phyloP scores from a whole-genome alignment of 306 rosid genomes.

The Prunus padus region DNA sequence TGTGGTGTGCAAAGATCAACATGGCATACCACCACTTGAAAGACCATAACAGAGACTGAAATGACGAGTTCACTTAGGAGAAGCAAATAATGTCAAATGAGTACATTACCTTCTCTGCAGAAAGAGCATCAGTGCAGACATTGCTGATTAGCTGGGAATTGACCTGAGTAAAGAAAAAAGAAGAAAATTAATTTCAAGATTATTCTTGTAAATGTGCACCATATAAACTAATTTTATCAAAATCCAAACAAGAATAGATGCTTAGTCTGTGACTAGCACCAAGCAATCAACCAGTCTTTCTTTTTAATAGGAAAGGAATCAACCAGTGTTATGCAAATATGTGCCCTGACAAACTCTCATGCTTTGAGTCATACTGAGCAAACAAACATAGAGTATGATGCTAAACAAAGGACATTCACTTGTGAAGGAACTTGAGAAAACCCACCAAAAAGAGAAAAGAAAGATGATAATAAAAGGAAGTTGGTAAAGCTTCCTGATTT shows the following conservation, averaged over 20 bases:
- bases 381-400: not conserved
- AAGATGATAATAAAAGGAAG: not conserved
- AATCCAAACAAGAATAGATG: not conserved
- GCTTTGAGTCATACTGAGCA: not conserved
- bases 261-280: not conserved
- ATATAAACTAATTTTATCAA: not conserved
- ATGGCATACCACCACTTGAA: not conserved
- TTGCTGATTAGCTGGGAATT: constrained; percentile 98
- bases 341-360: not conserved
- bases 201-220: not conserved
- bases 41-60: not conserved
- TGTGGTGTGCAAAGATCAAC: not conserved
- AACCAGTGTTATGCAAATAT: not conserved
- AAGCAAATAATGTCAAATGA: not conserved
- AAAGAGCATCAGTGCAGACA: constrained; percentile 95
- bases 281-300: not conserved
- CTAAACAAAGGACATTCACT: not conserved
- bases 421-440: not conserved
- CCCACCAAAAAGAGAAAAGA: not conserved
- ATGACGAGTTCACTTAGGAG: not conserved
- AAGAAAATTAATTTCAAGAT: constrained; percentile 3
- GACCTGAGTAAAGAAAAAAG: constrained; percentile 48
- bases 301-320: not conserved
- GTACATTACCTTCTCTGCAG: constrained; percentile 86
- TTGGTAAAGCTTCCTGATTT: not conserved